Evolutionary conservation across 495 filamentous ascomycete species (phyloP).

Genomic region (Penicillium goetzii): DNA sequence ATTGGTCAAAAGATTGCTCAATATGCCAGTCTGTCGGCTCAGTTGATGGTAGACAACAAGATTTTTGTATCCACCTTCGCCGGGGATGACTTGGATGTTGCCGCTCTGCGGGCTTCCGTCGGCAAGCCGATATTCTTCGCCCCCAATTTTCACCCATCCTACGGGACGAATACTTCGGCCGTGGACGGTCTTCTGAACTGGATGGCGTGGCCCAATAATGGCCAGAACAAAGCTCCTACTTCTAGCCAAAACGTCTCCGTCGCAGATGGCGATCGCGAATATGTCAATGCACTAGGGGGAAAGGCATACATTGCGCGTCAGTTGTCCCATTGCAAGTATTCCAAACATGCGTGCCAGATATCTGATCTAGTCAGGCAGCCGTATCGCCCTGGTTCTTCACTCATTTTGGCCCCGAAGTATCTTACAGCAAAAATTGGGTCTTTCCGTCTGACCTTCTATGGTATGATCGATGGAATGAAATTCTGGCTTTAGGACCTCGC

Average conservation of each 20-base stretch:
- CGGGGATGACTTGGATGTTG: slow-evolving; percentile 55
- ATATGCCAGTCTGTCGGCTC: slow-evolving; percentile 52
- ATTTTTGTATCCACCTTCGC: slow-evolving; percentile 60
- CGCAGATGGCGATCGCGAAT: slow-evolving; percentile 51
- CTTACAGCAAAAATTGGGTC: slow-evolving; percentile 58
- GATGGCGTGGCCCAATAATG: slow-evolving; percentile 62
- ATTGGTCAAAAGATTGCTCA: slow-evolving; percentile 54
- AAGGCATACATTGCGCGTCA: slow-evolving; percentile 60
- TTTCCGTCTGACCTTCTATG: slow-evolving; percentile 50
- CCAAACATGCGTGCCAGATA: background rate
- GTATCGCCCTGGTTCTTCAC: slow-evolving; percentile 48
- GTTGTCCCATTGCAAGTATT: slow-evolving; percentile 3
- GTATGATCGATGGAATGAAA: slow-evolving; percentile 57
- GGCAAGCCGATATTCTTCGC: slow-evolving; percentile 57
- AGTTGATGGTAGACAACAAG: slow-evolving; percentile 58
- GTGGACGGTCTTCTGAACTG: slow-evolving; percentile 62
- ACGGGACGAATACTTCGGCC: slow-evolving; percentile 34
- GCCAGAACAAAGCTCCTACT: slow-evolving; percentile 57
- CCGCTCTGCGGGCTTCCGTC: slow-evolving; percentile 44
- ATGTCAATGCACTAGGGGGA: slow-evolving; percentile 49
- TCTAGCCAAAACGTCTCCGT: slow-evolving; percentile 49
- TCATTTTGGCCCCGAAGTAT: slow-evolving; percentile 39
- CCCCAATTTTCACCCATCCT: slow-evolving; percentile 56
- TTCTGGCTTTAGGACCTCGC: slow-evolving; percentile 49
- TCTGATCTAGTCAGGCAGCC: slow-evolving; percentile 19